Base-by-base conservation (phyloP, 768 basidiomycete species). In the Auriculariales sp. region DNA sequence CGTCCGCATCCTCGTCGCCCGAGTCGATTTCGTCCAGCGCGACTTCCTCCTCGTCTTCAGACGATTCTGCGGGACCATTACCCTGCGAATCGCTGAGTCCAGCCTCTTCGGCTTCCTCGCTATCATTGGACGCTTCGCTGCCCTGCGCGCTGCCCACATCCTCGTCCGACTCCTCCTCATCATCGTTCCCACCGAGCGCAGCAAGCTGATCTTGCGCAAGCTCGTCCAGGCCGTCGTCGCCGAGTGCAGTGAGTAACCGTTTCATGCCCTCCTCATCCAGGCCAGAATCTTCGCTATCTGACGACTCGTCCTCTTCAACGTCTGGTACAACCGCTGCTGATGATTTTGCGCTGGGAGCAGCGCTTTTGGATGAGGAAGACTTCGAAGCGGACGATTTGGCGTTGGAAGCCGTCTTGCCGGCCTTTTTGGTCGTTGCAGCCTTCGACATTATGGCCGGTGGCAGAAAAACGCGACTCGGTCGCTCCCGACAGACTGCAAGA, bases 11-110 rank as follows among this genome's bases (percentile, higher is more conserved):
- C 29, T 71, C 63, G 11, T 59, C 68, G 15, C 72, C 74, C 15
- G 39, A 30, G n/a, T 81, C 79, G 4, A 77, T 66, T 33, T 88
- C 83, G 55, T 90, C 88, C 9, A 90, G 64, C 1, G 75, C 71
- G 28, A 87, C 60, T 10, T 68, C 72, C 12, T 73, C 68, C 12
- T 68, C 70, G 2, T 61, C 68, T 2, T 67, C 68, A 24, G 56
- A 61, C 2, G 58, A 61, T 3, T 65, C 64, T 24, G 60, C 64
- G 15, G 55, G 59, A 22, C 57, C 62, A 2, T 59, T 56, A 2
- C 54, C 53, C 3, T 58, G 60, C 1, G 65, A 62, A 3, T 59
- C 62, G 4, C 64, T 57, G 4, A 58, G 60, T 12, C 58, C 59
- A 3, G 54, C 59, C 12, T 63, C 67, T 19, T 61, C 58, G 15